These are phyloP conservation scores for Thalassiosira mediterranea DNA, from an alignment of 352 stramenopile species.

Conservation along the genomic window DNA sequence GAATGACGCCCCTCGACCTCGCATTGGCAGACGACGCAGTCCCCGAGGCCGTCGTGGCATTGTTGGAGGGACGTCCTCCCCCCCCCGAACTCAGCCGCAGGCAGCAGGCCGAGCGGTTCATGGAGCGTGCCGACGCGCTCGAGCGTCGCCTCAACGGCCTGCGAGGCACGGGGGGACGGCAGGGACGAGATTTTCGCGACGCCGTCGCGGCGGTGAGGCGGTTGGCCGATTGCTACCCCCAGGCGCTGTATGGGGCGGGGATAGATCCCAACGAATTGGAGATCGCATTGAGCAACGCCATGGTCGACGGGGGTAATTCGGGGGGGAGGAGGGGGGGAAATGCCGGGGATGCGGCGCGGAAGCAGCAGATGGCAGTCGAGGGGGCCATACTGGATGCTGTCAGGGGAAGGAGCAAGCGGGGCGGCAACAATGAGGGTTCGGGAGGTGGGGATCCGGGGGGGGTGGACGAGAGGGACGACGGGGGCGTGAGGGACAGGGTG, in stretches of 20 bases:
- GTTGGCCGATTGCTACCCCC: conserved; percentile 79
- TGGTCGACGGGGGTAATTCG: conserved; percentile 22
- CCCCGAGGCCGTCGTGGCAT: conserved; percentile 69
- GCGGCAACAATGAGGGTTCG: background rate
- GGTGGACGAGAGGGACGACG: conserved; percentile 31
- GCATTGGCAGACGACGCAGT: conserved; percentile 64
- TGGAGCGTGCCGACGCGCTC: conserved; percentile 69
- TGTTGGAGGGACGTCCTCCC: conserved; percentile 75
- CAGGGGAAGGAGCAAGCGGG: conserved; percentile 47
- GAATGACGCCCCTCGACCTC: conserved; percentile 81
- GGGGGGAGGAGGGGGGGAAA: conserved; percentile 29
- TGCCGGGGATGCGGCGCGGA: conserved; percentile 48
- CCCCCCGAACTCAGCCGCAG: conserved; percentile 69
- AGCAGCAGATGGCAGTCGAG: conserved; percentile 58
- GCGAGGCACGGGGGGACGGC: conserved; percentile 50
- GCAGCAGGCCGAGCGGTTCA: conserved; percentile 77
- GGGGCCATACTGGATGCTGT: conserved; percentile 71
- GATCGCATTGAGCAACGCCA: conserved; percentile 76
- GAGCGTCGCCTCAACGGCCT: conserved; percentile 64
- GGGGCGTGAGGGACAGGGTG: conserved; percentile 70
- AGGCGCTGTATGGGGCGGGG: conserved; percentile 77
- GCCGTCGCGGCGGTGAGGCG: conserved; percentile 64
- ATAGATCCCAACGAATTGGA: conserved; percentile 83
- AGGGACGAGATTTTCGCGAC: conserved; percentile 72
- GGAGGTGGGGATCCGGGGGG: background rate